phyloP scores from a whole-genome alignment of 345 rosid species.

The Syzygium grande region DNA sequence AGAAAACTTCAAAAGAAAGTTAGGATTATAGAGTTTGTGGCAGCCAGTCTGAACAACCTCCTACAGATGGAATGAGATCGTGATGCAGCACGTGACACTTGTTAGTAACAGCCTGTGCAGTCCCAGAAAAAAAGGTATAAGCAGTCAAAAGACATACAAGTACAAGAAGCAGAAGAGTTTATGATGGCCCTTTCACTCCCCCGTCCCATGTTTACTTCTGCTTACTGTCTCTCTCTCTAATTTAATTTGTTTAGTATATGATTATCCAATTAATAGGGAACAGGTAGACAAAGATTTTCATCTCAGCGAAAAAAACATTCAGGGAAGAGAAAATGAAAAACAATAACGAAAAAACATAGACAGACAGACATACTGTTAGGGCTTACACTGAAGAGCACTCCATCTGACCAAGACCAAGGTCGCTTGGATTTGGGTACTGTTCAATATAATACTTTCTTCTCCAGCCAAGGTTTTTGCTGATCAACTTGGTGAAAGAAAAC shows the following conservation, averaged over 20 bases:
- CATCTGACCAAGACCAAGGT: neutral
- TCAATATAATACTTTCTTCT: neutral
- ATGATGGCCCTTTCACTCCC: neutral
- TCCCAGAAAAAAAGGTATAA: neutral
- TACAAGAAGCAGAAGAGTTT: neutral
- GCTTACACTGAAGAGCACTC: neutral
- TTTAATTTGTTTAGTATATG: neutral
- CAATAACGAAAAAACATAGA: neutral
- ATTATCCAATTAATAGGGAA: neutral
- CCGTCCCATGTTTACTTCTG: neutral
- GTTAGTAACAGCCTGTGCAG: neutral
- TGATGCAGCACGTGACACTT: neutral
- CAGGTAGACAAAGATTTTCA: neutral
- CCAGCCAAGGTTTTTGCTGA: neutral
- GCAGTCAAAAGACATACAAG: neutral
- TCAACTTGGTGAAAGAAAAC: neutral
- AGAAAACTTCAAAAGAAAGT: neutral
- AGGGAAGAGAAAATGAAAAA: neutral
- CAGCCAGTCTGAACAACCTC: neutral
- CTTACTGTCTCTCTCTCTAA: neutral
- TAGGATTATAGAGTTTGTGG: neutral
- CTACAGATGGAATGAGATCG: neutral
- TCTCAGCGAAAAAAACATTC: neutral
- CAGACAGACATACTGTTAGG: neutral
- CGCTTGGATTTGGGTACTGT: neutral